Evolutionary conservation across 768 basidiomycete genomes (phyloP).

Genomic region (Agaricus sinodeliciosus): DNA sequence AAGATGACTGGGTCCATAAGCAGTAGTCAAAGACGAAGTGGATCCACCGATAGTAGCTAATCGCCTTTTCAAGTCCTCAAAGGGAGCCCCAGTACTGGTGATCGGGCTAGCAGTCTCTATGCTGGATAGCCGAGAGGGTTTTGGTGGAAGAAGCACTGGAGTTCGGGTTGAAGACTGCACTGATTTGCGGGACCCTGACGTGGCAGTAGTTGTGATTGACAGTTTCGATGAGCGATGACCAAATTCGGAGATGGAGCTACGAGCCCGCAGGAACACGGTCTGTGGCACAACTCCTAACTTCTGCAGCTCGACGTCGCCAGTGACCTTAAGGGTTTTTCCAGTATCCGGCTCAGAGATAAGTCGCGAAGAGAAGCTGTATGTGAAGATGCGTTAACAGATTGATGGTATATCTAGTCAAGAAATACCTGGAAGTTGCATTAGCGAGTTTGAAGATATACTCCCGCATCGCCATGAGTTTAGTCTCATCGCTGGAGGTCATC

Average conservation of each 20-base stretch:
- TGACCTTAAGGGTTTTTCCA: constrained; percentile 56
- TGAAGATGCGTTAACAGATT: neutral
- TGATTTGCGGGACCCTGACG: constrained; percentile 7
- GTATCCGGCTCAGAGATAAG: constrained; percentile 55
- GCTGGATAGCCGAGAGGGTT: constrained; percentile 41
- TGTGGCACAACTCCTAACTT: constrained; percentile 88
- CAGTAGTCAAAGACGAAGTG: constrained; percentile 49
- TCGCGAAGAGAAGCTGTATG: constrained; percentile 58
- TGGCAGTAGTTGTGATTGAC: constrained; percentile 21
- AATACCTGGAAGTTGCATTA: constrained; percentile 66
- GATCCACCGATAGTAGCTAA: constrained; percentile 74
- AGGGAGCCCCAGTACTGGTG: constrained; percentile 43
- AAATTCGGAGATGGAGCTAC: constrained; percentile 29
- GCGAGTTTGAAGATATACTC: constrained; percentile 87
- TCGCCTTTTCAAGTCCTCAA: constrained; percentile 73
- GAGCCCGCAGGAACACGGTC: constrained; percentile 79
- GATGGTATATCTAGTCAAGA: constrained; percentile 8
- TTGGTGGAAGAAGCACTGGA: constrained; percentile 43
- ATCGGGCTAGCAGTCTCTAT: constrained; percentile 27
- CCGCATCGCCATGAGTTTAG: constrained; percentile 80
- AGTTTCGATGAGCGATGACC: constrained; percentile 28
- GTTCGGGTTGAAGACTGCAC: constrained; percentile 23
- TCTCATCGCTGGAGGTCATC: constrained; percentile 76
- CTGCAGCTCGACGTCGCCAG: constrained; percentile 69
- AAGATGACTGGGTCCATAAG: constrained; percentile 10